Evolutionary conservation across 176 grass and related monocot genomes (phyloP), one percentile per base, ranked within the genome.

Genomic region (Zoysia japonica): DNA sequence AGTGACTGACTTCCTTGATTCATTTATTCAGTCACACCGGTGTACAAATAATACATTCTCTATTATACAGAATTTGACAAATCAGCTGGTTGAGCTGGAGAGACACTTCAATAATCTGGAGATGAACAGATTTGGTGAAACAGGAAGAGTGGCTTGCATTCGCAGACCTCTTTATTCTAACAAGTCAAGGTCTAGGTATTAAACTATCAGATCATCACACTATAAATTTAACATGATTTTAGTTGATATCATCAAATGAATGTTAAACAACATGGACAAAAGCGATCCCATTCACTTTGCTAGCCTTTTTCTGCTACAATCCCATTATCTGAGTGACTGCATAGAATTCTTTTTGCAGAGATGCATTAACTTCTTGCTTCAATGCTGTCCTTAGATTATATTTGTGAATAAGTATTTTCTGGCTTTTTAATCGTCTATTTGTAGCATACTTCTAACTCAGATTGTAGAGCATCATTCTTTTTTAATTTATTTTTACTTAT

Each of bases 81-180:
- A 87, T 85, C 89, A 92, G 68, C 90, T 97, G 67, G 79, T 92
- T n/a, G 87, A 97, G 78, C 81, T 97, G 72, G 92, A 94, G 83
- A 94, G 88, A 68, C 85, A 97, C 68, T 97, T 97, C 83, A 97
- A 97, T 89, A 85, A 85, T 88, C 82, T 97, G 62, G 95, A 97
- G 83, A 94, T 97, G 82, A 97, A 92, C 85, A 85, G 77, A 89
- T 92, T 85, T 68, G 79, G 89, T 85, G 92, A 94, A 89, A 79
- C 80, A 77, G 85, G 87, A 83, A 87, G 80, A 89, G 68, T 79
- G 77, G 77, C 85, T 78, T 84, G 84, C 82, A 81, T 61, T 79
- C 71, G 91, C 53, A 88, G 87, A 85, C 76, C 79, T 85, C 37
- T 94, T 53, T 87, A 88, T 82, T 67, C 71, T 48, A 89, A 83